phyloP scores from a whole-genome alignment of 495 filamentous ascomycete species.

The Aspergillus cristatus region DNA sequence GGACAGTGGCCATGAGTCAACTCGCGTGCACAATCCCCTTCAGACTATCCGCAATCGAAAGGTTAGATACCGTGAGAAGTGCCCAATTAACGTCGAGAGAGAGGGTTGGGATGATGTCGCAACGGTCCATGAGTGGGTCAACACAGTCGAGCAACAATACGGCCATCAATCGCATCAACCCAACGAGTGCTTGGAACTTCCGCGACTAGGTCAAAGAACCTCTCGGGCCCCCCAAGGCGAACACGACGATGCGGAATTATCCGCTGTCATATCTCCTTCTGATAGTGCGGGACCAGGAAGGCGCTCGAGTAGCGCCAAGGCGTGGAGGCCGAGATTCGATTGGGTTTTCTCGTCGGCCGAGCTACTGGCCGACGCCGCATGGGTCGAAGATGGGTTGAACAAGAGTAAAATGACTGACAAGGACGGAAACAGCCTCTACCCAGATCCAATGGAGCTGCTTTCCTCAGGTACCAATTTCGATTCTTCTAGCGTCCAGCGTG shows the following conservation, averaged over 20 bases:
- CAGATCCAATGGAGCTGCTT: constrained; percentile 24
- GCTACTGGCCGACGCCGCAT: constrained; percentile 74
- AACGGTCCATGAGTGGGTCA: constrained; percentile 64
- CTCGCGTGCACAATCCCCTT: constrained; percentile 72
- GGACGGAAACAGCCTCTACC: constrained; percentile 61
- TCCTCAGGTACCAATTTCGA: constrained; percentile 12
- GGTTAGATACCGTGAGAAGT: constrained; percentile 63
- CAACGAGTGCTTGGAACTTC: constrained; percentile 45
- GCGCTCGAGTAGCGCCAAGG: constrained; percentile 35
- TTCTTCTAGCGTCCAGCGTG: constrained; percentile 2
- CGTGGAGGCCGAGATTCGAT: constrained; percentile 60
- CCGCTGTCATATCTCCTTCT: constrained; percentile 21
- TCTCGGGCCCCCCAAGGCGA: constrained; percentile 7
- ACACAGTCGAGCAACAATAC: constrained; percentile 49
- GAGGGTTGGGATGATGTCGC: constrained; percentile 67
- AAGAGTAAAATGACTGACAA: constrained; percentile 67
- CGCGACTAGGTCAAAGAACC: constrained; percentile 25
- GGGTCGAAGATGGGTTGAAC: constrained; percentile 71
- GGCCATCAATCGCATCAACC: constrained; percentile 27
- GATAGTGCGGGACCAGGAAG: constrained; percentile 26
- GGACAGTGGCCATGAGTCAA: constrained; percentile 21
- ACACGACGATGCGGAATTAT: constrained; percentile 13
- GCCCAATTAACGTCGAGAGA: constrained; percentile 57
- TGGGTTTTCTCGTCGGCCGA: constrained; percentile 74
- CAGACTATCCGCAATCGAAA: constrained; percentile 82